Percentiles rank a stretch among this genome's conserved stretches.
Evolutionary conservation across 2,329 filamentous ascomycete genomes (phyloP).

Genomic region (Myotisia sp.): DNA sequence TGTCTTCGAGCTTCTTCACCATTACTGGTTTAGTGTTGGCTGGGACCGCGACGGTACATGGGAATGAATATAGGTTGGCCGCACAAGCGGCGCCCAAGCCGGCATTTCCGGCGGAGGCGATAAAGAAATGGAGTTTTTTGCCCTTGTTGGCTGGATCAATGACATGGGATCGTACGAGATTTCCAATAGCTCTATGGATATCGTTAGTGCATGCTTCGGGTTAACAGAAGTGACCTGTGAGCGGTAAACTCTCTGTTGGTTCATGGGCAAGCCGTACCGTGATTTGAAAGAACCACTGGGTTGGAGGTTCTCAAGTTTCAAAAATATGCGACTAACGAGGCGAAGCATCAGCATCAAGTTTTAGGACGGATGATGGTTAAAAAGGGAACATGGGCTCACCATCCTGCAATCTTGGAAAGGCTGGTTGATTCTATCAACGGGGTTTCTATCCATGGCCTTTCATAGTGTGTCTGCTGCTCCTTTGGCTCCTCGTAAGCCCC

Average conservation of each 20-base stretch:
- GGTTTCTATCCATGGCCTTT: slow-evolving; percentile 59
- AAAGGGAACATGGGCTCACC: slow-evolving; percentile 36
- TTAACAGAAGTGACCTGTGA: not conserved
- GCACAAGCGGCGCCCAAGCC: slow-evolving; percentile 69
- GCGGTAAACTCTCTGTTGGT: not conserved
- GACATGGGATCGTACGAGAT: slow-evolving; percentile 47
- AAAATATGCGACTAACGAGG: slow-evolving; percentile 64
- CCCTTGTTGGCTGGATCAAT: slow-evolving; percentile 27
- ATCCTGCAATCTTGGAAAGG: slow-evolving; percentile 57
- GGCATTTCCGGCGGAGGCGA: slow-evolving; percentile 68
- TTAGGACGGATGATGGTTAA: not conserved
- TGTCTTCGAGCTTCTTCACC: slow-evolving; percentile 53
- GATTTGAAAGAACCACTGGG: slow-evolving; percentile 81
- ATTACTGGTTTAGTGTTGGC: slow-evolving; percentile 51
- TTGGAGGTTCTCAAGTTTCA: slow-evolving; percentile 76
- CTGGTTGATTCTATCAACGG: slow-evolving; percentile 53
- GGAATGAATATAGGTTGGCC: slow-evolving; percentile 47
- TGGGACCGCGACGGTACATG: slow-evolving; percentile 64
- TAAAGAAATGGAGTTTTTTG: slow-evolving; percentile 56
- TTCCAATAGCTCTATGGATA: slow-evolving; percentile 54
- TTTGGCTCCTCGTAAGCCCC: slow-evolving; percentile 21
- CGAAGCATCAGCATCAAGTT: no score
- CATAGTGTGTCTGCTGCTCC: slow-evolving; percentile 18
- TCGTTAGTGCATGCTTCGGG: no score
- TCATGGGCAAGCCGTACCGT: no score